Evolutionary conservation across 2,329 filamentous ascomycete species (phyloP), one percentile per base, ranked within the genome.

Genomic region (Rhytidhysteron rufulum): DNA sequence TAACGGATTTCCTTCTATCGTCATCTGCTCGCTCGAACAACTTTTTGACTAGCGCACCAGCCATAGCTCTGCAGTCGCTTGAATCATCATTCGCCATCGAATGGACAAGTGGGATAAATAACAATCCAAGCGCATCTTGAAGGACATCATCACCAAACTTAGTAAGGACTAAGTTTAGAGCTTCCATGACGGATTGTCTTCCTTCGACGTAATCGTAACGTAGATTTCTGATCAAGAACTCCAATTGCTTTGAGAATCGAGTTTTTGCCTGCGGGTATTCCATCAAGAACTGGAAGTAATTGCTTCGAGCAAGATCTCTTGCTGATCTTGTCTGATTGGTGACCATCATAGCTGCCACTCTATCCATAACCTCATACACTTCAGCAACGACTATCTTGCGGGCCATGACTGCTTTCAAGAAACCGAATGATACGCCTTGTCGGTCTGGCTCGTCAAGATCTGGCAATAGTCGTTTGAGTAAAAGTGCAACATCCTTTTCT

Each of bases 221-320:
- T 49, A 98, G 73, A 57, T 98, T 98, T 54, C 87, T 86, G 36
- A 94, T 79, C 35, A 98, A 75, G 60, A 97, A 98, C 41, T 78
- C 81, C 37, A 96, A 77, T 60, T 97, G 91, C 62, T 95, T 95
- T 29, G 80, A 78, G 83, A 93, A 94, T 11, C 93, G 79, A 47
- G 82, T 86, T 65, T 89, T 90, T 55, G 86, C 88, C 62, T 97
- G 93, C 0, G 93, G 91, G 58, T 96, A 98, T 39, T 96, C 89
- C 50, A 90, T 81, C 41, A 98, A 72, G 68, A 98, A 98, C 51
- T 96, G 88, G 64, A 95, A 85, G 66, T 94, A 98, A 11, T 88
- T 85, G 16, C 88, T 88, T 41, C 93, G 79, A 11, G 91, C 90
- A 27, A 95, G 74, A 61, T 96, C 88, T 38, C 93, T 80, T 2